Evolutionary conservation across 2,329 filamentous ascomycete species (phyloP).

Genomic region (Furcasterigmium sp.): DNA sequence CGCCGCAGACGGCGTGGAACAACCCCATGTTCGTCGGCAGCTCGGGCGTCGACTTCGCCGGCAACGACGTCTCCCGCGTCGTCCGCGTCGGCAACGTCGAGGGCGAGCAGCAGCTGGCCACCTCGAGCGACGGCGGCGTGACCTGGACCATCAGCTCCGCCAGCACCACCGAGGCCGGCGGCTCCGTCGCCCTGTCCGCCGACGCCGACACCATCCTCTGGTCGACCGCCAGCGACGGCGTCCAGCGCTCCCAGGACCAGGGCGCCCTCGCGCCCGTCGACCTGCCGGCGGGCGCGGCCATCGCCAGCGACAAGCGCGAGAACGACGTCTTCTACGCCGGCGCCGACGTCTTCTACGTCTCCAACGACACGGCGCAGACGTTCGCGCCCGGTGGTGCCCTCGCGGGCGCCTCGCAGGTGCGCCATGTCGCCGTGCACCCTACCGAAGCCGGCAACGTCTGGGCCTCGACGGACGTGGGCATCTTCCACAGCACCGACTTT

Average conservation of each 20-base stretch:
- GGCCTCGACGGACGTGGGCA: slow-evolving; percentile 48
- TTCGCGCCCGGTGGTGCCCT: slow-evolving; percentile 35
- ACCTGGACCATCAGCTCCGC: slow-evolving; percentile 43
- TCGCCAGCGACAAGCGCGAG: slow-evolving; percentile 51
- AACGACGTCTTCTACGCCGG: slow-evolving; percentile 49
- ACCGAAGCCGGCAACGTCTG: slow-evolving; percentile 56
- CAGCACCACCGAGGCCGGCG: slow-evolving; percentile 37
- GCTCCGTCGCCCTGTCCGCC: slow-evolving; percentile 45
- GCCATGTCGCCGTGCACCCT: slow-evolving; percentile 52
- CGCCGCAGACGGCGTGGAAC: slow-evolving; percentile 39
- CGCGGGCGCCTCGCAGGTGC: slow-evolving; percentile 37
- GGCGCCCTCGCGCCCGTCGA: slow-evolving; percentile 37
- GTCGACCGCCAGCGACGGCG: slow-evolving; percentile 35
- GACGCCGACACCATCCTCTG: slow-evolving; percentile 44
- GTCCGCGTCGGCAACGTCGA: slow-evolving; percentile 44
- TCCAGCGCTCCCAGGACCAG: slow-evolving; percentile 35
- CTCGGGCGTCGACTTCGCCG: slow-evolving; percentile 43
- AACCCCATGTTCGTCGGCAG: slow-evolving; percentile 40
- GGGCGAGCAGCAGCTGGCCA: slow-evolving; percentile 37
- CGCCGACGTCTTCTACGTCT: slow-evolving; percentile 45
- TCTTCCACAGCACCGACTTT: slow-evolving; percentile 50
- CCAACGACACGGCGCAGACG: slow-evolving; percentile 38
- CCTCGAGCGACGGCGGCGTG: slow-evolving; percentile 43
- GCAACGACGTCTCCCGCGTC: slow-evolving; percentile 37
- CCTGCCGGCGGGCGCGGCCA: slow-evolving; percentile 37